Conservation (phyloP, 2,329 filamentous ascomycete genomes). For the Fusarium keratoplasticum region DNA sequence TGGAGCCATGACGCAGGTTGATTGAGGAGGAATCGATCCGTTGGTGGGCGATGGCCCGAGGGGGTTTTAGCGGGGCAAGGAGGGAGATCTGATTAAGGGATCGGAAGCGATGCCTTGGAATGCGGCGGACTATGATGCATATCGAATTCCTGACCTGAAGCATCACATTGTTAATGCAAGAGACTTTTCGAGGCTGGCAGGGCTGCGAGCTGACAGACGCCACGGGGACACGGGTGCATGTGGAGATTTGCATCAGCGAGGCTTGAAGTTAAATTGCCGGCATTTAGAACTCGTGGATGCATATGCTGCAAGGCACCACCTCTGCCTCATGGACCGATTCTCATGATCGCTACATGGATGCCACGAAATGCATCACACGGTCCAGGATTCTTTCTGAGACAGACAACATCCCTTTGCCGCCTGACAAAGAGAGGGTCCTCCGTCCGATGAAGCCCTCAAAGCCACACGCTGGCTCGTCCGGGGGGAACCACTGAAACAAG, state of each 20-base stretch:
- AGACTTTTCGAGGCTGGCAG: background rate
- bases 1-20: conserved; percentile 23
- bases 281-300: background rate
- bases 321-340: background rate
- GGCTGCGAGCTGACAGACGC: background rate
- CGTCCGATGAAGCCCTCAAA: background rate
- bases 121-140: background rate
- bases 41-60: conserved; percentile 5
- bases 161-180: background rate
- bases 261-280: conserved; percentile 2
- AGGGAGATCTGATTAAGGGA: conserved; percentile 15
- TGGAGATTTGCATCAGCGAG: conserved; percentile 4
- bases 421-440: background rate
- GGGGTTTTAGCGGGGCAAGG: background rate
- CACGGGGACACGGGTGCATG: conserved; percentile 4
- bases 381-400: background rate
- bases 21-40: conserved; percentile 29
- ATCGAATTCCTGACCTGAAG: background rate
- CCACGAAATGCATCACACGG: background rate
- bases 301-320: background rate
- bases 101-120: conserved; percentile 9
- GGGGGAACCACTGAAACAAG: conserved; percentile 38
- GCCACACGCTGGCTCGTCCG: conserved; percentile 30
- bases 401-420: conserved; percentile 6
- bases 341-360: conserved; percentile 9